A percentile compares a stretch with the other conserved stretches of the same genome.
Conservation (phyloP, 163 green algal genomes). For the Chlamydomonas reinhardtii region DNA sequence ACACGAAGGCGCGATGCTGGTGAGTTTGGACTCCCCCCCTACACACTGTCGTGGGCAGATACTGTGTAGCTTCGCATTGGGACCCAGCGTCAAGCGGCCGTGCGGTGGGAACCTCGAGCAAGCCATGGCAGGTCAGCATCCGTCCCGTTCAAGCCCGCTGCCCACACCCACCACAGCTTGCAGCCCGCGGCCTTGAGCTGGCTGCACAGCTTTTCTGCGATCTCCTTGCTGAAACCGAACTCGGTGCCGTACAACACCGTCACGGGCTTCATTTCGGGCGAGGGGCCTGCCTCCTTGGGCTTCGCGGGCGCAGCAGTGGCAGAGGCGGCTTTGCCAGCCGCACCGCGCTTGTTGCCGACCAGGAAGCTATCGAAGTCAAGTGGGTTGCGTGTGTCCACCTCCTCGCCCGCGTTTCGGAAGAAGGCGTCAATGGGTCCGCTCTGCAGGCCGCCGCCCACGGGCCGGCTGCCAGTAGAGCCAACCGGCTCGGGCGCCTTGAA, state of each 20-base stretch:
- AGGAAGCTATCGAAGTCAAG: conserved; percentile 67
- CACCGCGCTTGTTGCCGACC: background rate
- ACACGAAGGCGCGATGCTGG: too few relatives aligned
- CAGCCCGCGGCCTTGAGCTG: conserved; percentile 53
- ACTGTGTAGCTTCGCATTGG: too few relatives aligned
- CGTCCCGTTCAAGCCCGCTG: too few relatives aligned
- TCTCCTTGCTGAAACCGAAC: conserved; percentile 92
- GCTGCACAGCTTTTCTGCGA: conserved; percentile 82
- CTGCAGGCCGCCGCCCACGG: background rate
- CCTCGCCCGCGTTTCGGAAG: conserved; percentile 33
- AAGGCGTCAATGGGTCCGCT: conserved; percentile 58
- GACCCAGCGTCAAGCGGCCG: too few relatives aligned
- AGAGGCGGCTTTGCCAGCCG: background rate
- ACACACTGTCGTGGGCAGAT: too few relatives aligned
- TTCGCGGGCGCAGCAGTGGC: conserved; percentile 4
- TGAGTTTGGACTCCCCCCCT: too few relatives aligned
- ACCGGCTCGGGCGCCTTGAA: conserved; percentile 46
- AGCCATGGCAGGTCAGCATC: too few relatives aligned
- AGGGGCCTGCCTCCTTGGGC: background rate
- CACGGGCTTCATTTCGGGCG: conserved; percentile 53
- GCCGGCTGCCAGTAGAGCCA: conserved; percentile 11
- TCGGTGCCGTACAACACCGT: conserved; percentile 91
- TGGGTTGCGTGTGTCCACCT: conserved; percentile 48
- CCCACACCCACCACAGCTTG: conserved; percentile 61
- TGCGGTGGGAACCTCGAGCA: too few relatives aligned